Evolutionary conservation across 192 early-diverging fungal genomes (phyloP), one percentile per base, ranked within the genome.

Genomic region (Spizellomyces sp.): DNA sequence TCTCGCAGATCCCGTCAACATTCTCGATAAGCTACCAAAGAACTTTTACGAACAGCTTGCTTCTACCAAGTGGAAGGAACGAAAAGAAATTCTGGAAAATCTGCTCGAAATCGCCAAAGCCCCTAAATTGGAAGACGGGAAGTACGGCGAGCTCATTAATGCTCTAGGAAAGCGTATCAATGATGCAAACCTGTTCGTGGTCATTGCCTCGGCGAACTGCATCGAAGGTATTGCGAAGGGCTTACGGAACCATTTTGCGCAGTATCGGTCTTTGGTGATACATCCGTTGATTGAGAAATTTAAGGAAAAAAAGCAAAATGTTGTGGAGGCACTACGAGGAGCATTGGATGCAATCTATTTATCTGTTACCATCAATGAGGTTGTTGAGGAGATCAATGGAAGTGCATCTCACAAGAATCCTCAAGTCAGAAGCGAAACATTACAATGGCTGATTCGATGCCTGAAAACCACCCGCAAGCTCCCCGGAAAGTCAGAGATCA

Each of bases 31-130:
- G 81, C 81, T 99, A 46, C 86, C 92, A 2, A 84, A 82, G 48
- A 88, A 91, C 59, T 98, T 95, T 74, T 89, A 94, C 75, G 84
- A 87, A 14, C 65, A 89, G 9, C 69, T 94, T 72, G 90, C 71
- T 2, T 93, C 95, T 6, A 82, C 89, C 50, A 98, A 98, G 71
- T 99, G 98, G 98, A 90, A 96, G 78, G 96, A 98, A 74, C 86
- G 98, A 74, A 96, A 96, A 69, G 95, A 97, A 68, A 94, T 88
- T 0, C 70, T 98, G 47, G 94, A 95, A 58, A 83, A 75, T 9
- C 74, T 99, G 36, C 68, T 92, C 6, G 88, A 78, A 43, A 75
- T 93, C 5, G 77, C 88, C 15, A 90, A 91, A 67, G 79, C 85
- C 5, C 92, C 92, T 8, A 93, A 89, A 66, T 86, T 95, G 15